A percentile compares a stretch with the other conserved stretches of the same genome.
These are phyloP conservation scores for Plenodomus lindquistii DNA, from an alignment of 2,329 filamentous ascomycete species.

Conservation along the genomic window DNA sequence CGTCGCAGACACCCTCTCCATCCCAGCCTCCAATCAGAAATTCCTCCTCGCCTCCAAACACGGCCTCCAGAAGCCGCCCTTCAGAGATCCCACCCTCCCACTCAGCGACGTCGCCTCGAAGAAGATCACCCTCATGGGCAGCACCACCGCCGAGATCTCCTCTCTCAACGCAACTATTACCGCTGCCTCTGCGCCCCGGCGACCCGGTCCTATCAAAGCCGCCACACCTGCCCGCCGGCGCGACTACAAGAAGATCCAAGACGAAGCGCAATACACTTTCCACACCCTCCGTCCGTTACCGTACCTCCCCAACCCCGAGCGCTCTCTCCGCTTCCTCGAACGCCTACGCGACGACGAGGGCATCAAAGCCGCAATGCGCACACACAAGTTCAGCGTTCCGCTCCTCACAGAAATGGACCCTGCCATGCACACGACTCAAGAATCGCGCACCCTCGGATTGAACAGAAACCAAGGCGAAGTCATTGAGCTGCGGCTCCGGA, in stretches of 20 bases:
- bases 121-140: slow-evolving; percentile 69
- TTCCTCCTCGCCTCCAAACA: slow-evolving; percentile 66
- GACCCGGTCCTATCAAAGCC: slow-evolving; percentile 46
- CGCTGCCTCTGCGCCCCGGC: slow-evolving; percentile 46
- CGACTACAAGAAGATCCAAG: slow-evolving; percentile 55
- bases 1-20: slow-evolving; percentile 60
- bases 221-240: slow-evolving; percentile 45
- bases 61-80: slow-evolving; percentile 66
- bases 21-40: slow-evolving; percentile 69
- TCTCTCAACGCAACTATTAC: slow-evolving; percentile 51
- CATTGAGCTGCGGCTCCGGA: slow-evolving; percentile 88
- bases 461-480: slow-evolving; percentile 88
- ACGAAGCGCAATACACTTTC: slow-evolving; percentile 79
- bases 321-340: slow-evolving; percentile 72
- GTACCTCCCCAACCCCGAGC: slow-evolving; percentile 75
- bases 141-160: slow-evolving; percentile 63
- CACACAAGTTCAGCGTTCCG: slow-evolving; percentile 81
- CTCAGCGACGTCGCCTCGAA: slow-evolving; percentile 57
- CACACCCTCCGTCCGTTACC: slow-evolving; percentile 73
- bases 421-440: slow-evolving; percentile 76
- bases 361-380: slow-evolving; percentile 80
- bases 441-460: slow-evolving; percentile 80
- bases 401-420: slow-evolving; percentile 97
- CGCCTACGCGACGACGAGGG: slow-evolving; percentile 81
- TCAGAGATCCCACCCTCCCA: slow-evolving; percentile 60